phyloP scores from a whole-genome alignment of 2,329 filamentous ascomycete species.

The Lasiodiplodia hormozganensis region DNA sequence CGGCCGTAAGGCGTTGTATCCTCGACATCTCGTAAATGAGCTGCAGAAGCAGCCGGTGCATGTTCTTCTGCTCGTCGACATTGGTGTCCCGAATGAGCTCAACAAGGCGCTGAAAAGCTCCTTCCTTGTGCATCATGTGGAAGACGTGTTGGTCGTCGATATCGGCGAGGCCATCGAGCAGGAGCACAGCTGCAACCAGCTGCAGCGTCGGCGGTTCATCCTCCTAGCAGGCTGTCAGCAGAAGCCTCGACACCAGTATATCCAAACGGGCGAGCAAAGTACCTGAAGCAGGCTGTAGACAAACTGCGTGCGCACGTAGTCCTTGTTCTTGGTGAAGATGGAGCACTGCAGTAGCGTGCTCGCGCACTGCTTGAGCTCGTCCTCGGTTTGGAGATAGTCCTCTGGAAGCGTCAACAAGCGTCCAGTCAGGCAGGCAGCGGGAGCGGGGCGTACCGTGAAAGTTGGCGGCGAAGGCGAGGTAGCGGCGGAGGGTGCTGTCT shows the following conservation, averaged over 20 bases:
- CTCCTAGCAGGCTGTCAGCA: slow-evolving; percentile 64
- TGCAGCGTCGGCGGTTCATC: slow-evolving; percentile 83
- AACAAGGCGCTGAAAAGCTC: slow-evolving; percentile 81
- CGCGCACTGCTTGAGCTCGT: slow-evolving; percentile 81
- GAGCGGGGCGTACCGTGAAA: slow-evolving; percentile 64
- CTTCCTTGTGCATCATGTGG: slow-evolving; percentile 84
- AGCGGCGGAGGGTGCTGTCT: slow-evolving; percentile 85
- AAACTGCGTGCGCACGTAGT: slow-evolving; percentile 92
- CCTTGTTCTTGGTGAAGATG: slow-evolving; percentile 75
- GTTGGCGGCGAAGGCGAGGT: slow-evolving; percentile 77
- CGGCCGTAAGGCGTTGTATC: slow-evolving; percentile 78
- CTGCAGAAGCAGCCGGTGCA: slow-evolving; percentile 84
- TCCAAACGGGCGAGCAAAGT: slow-evolving; percentile 31
- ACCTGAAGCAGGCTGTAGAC: slow-evolving; percentile 84
- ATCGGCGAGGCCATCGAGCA: slow-evolving; percentile 83
- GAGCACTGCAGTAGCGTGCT: slow-evolving; percentile 77
- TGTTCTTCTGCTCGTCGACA: slow-evolving; percentile 67
- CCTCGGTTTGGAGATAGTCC: slow-evolving; percentile 75
- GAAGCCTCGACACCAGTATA: neutral
- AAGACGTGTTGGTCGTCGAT: slow-evolving; percentile 75
- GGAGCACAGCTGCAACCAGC: slow-evolving; percentile 80
- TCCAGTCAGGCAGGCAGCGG: slow-evolving; percentile 3
- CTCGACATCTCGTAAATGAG: slow-evolving; percentile 96
- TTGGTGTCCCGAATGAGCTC: slow-evolving; percentile 76
- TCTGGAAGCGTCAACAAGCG: slow-evolving; percentile 53